These are phyloP conservation scores for Gentiana macrophylla DNA, from an alignment of 257 asterid genomes.

Conservation along the genomic window DNA sequence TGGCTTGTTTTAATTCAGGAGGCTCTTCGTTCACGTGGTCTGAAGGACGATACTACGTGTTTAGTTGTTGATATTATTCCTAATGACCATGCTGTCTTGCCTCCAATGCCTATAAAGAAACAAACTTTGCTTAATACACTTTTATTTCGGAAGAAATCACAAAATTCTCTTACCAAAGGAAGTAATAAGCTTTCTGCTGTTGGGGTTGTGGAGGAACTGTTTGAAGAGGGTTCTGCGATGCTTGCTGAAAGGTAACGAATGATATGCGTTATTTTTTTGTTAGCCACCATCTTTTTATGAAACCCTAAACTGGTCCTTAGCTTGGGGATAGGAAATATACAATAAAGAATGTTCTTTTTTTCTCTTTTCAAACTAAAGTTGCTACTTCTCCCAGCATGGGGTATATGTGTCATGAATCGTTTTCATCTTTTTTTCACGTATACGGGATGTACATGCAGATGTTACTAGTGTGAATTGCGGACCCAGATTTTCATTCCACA, in stretches of 20 bases:
- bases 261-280: too few relatives aligned
- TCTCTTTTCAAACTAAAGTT: too few relatives aligned
- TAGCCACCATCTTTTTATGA: too few relatives aligned
- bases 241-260: constrained; percentile 83
- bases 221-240: constrained; percentile 99
- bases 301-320: too few relatives aligned
- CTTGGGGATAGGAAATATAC: too few relatives aligned
- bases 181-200: constrained; percentile 76
- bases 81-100: constrained; percentile 65
- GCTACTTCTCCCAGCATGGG: too few relatives aligned
- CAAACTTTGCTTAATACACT: constrained; percentile 57
- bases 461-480: too few relatives aligned
- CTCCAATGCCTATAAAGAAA: constrained; percentile 62
- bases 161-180: constrained; percentile 40
- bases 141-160: constrained; percentile 52
- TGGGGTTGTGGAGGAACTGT: constrained; percentile 91
- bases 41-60: constrained; percentile 99
- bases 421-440: too few relatives aligned
- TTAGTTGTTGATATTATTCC: constrained; percentile 99
- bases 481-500: too few relatives aligned
- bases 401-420: too few relatives aligned
- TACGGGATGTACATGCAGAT: too few relatives aligned
- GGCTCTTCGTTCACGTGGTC: constrained; percentile 94
- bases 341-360: too few relatives aligned
- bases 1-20: constrained; percentile 42